Percentiles rank a stretch among this genome's conserved stretches.
phyloP scores from a whole-genome alignment of 2,329 filamentous ascomycete species.

The Penicillium glabrum region DNA sequence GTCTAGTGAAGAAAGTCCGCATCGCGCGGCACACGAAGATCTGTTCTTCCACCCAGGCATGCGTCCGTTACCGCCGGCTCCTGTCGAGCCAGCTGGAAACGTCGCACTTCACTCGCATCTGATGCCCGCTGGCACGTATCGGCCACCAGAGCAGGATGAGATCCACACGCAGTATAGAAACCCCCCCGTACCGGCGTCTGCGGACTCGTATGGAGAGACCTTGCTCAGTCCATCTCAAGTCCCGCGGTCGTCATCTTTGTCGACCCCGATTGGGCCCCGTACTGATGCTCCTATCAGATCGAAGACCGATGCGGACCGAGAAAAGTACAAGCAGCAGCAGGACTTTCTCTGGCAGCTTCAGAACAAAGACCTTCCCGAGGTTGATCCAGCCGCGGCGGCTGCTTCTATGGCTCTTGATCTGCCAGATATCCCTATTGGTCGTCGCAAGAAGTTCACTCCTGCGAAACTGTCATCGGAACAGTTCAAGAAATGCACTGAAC shows the following conservation, averaged over 20 bases:
- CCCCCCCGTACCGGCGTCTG: slow-evolving; percentile 39
- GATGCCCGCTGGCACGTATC: slow-evolving; percentile 61
- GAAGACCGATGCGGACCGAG: slow-evolving; percentile 84
- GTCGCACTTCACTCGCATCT: slow-evolving; percentile 45
- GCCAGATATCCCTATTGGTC: slow-evolving; percentile 76
- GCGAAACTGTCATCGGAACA: slow-evolving; percentile 78
- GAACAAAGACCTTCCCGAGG: slow-evolving; percentile 38
- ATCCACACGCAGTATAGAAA: slow-evolving; percentile 38
- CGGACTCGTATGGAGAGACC: slow-evolving; percentile 54
- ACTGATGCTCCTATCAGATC: slow-evolving; percentile 83
- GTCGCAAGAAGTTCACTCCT: slow-evolving; percentile 80
- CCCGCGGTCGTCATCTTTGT: slow-evolving; percentile 76
- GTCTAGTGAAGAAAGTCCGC: slow-evolving; percentile 63
- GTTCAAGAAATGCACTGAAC: slow-evolving; percentile 80
- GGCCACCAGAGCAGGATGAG: slow-evolving; percentile 48
- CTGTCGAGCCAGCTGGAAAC: slow-evolving; percentile 56
- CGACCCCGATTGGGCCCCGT: slow-evolving; percentile 74
- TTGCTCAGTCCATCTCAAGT: slow-evolving; percentile 51
- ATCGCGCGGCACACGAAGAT: slow-evolving; percentile 75
- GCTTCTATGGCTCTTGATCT: slow-evolving; percentile 69
- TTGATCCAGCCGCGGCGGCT: slow-evolving; percentile 52
- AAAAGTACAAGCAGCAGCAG: slow-evolving; percentile 54
- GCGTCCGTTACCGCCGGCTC: slow-evolving; percentile 62
- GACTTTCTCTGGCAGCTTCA: slow-evolving; percentile 54
- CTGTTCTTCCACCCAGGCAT: slow-evolving; percentile 92